Conservation (phyloP, 2,329 filamentous ascomycete genomes). For the Aspergillus ochraceoroseus region DNA sequence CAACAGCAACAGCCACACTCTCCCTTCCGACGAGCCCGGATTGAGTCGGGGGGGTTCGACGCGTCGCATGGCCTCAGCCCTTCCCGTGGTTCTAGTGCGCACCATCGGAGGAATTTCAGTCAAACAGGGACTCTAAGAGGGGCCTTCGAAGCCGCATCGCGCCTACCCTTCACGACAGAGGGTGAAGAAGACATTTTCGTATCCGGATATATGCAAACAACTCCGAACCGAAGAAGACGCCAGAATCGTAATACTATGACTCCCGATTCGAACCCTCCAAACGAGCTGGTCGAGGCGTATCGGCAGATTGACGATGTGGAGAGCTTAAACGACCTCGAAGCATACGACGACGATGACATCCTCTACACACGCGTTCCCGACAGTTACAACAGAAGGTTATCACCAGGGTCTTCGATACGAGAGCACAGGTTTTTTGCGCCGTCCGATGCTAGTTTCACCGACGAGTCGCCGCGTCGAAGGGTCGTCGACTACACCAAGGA, state of each 20-base stretch:
- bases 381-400: constrained; percentile 24
- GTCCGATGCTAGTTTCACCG: constrained; percentile 34
- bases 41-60: constrained; percentile 28
- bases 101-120: constrained; percentile 33
- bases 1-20: constrained; percentile 27
- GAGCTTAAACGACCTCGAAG: constrained; percentile 33
- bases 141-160: constrained; percentile 38
- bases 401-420: constrained; percentile 23
- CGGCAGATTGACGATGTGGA: constrained; percentile 39
- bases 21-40: constrained; percentile 31
- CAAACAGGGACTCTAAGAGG: constrained; percentile 38
- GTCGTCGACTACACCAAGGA: constrained; percentile 37
- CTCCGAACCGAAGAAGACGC: constrained; percentile 30
- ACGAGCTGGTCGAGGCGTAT: constrained; percentile 39
- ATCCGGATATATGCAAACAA: constrained; percentile 16
- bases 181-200: constrained; percentile 19
- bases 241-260: constrained; percentile 26
- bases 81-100: constrained; percentile 27
- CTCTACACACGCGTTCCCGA: constrained; percentile 10
- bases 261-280: constrained; percentile 38
- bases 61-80: constrained; percentile 28
- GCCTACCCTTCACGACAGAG: constrained; percentile 27
- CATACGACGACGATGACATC: constrained; percentile 29
- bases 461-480: constrained; percentile 34
- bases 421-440: constrained; percentile 22